Evolutionary conservation across 345 rosid species (phyloP).

Genomic region (Abelmoschus esculentus): DNA sequence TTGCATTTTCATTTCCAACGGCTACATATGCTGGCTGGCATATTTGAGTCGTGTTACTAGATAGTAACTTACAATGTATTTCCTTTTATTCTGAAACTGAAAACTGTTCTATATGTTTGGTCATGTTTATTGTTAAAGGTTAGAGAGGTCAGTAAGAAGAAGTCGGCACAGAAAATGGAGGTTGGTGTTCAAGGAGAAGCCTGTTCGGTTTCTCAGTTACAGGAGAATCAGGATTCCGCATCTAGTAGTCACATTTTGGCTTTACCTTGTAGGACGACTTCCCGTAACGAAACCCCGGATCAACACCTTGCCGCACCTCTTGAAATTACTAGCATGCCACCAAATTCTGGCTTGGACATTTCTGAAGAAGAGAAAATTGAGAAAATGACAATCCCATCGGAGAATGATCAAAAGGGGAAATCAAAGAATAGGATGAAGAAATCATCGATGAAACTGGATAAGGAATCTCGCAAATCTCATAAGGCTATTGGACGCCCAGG

Average conservation of each 20-base stretch:
- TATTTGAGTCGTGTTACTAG: not conserved
- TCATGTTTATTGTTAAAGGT: constrained; percentile 11
- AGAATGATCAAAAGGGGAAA: constrained; percentile 19
- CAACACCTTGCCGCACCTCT: constrained; percentile 12
- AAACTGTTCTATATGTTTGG: not conserved
- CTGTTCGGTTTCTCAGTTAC: constrained; percentile 6
- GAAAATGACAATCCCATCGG: constrained; percentile 9
- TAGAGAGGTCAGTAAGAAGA: constrained; percentile 16
- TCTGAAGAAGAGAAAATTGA: constrained; percentile 14
- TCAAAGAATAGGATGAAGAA: constrained; percentile 13
- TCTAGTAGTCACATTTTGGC: constrained; percentile 5
- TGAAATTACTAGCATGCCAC: not conserved
- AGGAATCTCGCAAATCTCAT: constrained; percentile 14
- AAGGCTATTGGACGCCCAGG: constrained; percentile 7
- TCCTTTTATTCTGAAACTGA: not conserved
- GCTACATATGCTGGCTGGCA: not conserved
- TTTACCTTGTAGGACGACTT: constrained; percentile 3
- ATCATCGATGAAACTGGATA: constrained; percentile 14
- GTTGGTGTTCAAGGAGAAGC: constrained; percentile 14
- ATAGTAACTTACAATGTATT: not conserved
- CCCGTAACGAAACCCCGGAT: not conserved
- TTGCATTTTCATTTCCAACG: not conserved
- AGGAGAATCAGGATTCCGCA: constrained; percentile 10
- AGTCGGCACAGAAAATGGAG: constrained; percentile 7
- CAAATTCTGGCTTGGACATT: constrained; percentile 7